These are phyloP conservation scores for Saturnispora besseyi DNA, from an alignment of 805 yeast genomes.

Conservation along the genomic window DNA sequence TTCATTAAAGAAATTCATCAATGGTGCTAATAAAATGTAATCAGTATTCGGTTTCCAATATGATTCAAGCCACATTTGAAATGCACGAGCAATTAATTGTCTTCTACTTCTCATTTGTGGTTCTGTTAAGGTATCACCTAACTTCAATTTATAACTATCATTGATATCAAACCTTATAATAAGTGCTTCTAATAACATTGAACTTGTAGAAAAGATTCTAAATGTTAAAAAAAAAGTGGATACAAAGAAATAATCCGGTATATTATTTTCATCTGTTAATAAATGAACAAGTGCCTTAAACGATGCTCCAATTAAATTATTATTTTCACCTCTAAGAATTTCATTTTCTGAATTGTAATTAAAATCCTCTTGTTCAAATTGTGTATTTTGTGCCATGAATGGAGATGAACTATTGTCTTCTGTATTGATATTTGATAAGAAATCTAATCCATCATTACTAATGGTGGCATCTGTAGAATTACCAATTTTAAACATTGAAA, in stretches of 20 bases:
- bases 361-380: constrained; percentile 4
- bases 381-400: constrained; percentile 20
- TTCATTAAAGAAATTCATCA: constrained; percentile 74
- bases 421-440: constrained; percentile 25
- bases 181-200: constrained; percentile 59
- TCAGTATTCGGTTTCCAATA: constrained; percentile 72
- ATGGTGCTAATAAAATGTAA: constrained; percentile 51
- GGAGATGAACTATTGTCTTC: constrained; percentile 18
- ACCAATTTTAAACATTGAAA: constrained; percentile 44
- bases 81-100: constrained; percentile 55
- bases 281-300: constrained; percentile 58
- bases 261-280: constrained; percentile 53
- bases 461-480: constrained; percentile 39
- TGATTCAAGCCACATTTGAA: constrained; percentile 82
- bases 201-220: constrained; percentile 58
- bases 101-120: constrained; percentile 47
- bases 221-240: constrained; percentile 73
- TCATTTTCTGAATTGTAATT: constrained; percentile 31
- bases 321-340: constrained; percentile 40
- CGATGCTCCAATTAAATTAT: constrained; percentile 57
- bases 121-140: constrained; percentile 6
- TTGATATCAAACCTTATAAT: constrained; percentile 54
- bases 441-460: constrained; percentile 40
- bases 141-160: constrained; percentile 26
- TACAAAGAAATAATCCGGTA: constrained; percentile 58